phyloP scores from a whole-genome alignment of 2,329 filamentous ascomycete species.

The Xylariaceae sp. region DNA sequence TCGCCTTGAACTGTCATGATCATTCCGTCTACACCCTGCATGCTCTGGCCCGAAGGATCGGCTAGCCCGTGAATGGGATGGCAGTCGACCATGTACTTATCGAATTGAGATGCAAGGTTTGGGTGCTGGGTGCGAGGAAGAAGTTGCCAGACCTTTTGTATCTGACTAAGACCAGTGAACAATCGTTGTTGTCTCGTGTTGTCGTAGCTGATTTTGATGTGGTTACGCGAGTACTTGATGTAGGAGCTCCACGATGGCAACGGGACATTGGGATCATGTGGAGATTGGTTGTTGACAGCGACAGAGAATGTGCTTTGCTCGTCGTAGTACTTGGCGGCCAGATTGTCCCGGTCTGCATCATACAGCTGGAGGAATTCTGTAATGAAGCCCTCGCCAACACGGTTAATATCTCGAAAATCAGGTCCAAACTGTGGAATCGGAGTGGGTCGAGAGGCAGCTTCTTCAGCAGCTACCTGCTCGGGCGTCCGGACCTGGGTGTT shows the following conservation, averaged over 20 bases:
- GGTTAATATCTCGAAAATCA: conserved; percentile 69
- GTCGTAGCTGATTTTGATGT: conserved; percentile 62
- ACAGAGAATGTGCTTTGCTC: conserved; percentile 70
- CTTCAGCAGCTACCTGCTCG: conserved; percentile 59
- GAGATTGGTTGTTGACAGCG: conserved; percentile 61
- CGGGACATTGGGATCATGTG: conserved; percentile 43
- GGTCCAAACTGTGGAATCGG: conserved; percentile 60
- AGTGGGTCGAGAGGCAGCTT: conserved; percentile 47
- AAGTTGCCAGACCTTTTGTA: conserved; percentile 63
- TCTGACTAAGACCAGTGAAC: conserved; percentile 60
- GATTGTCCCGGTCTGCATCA: conserved; percentile 63
- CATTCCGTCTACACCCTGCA: conserved; percentile 69
- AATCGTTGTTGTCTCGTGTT: conserved; percentile 61
- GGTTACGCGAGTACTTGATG: conserved; percentile 73
- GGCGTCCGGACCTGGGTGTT: conserved; percentile 68
- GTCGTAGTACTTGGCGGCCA: conserved; percentile 71
- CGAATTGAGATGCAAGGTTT: conserved; percentile 59
- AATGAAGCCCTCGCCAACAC: conserved; percentile 73
- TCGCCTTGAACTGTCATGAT: conserved; percentile 78
- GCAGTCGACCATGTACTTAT: conserved; percentile 81
- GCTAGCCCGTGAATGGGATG: conserved; percentile 67
- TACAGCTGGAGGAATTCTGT: conserved; percentile 69
- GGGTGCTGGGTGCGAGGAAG: conserved; percentile 74
- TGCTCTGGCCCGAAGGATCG: conserved; percentile 62
- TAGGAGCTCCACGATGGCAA: conserved; percentile 66